Evolutionary conservation across 306 rosid species (phyloP).

Genomic region (Pueraria montana): DNA sequence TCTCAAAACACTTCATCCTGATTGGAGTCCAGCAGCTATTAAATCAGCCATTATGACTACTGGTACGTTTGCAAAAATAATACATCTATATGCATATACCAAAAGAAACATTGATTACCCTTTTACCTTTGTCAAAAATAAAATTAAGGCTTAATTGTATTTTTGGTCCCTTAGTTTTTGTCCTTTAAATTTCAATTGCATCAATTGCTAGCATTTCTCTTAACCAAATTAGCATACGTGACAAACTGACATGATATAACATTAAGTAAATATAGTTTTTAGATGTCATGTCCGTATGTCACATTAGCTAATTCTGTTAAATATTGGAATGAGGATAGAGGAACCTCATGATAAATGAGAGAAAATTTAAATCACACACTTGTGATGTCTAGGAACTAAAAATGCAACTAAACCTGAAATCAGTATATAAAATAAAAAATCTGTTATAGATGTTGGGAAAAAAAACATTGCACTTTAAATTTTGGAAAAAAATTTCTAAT

Average conservation of each 20-base stretch:
- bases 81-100: not conserved
- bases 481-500: not conserved
- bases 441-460: not conserved
- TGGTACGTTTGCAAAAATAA: slow-evolving; percentile 41
- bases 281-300: not conserved
- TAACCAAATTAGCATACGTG: not conserved
- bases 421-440: not conserved
- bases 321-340: too few species aligned
- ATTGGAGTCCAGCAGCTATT: slow-evolving; percentile 75
- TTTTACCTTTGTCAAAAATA: not conserved
- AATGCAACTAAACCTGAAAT: not conserved
- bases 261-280: not conserved
- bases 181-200: too few species aligned
- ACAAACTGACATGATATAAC: not conserved
- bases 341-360: not conserved
- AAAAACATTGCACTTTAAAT: not conserved
- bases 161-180: not conserved
- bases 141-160: not conserved
- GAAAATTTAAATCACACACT: not conserved
- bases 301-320: too few species aligned
- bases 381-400: not conserved
- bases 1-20: slow-evolving; percentile 65
- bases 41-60: slow-evolving; percentile 82
- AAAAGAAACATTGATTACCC: not conserved
- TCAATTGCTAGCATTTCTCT: too few species aligned